Evolutionary conservation across 345 rosid species (phyloP).

Genomic region (Populus pruinosa): DNA sequence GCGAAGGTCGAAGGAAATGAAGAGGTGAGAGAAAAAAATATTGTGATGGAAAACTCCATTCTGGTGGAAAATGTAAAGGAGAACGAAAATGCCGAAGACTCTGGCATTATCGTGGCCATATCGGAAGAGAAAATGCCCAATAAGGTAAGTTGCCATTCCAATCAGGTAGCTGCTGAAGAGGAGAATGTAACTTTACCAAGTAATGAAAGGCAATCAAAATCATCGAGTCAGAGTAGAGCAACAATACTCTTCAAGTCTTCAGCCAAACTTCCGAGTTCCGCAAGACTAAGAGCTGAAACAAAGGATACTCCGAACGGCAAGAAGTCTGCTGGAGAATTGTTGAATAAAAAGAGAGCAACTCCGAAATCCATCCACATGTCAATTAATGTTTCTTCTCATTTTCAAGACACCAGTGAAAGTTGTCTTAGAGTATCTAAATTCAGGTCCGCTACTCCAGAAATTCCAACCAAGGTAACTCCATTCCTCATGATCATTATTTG

Average conservation of each 20-base stretch:
- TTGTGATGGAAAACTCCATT: constrained; percentile 11
- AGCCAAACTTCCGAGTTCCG: constrained; percentile 25
- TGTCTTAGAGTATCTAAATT: constrained; percentile 35
- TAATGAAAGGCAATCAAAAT: constrained; percentile 39
- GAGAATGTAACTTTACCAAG: constrained; percentile 27
- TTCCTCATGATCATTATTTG: constrained; percentile 6
- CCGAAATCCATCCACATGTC: constrained; percentile 46
- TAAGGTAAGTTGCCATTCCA: constrained; percentile 24
- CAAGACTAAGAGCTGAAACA: constrained; percentile 29
- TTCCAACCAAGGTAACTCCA: constrained; percentile 46
- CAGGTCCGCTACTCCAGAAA: constrained; percentile 26
- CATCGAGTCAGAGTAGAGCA: constrained; percentile 23
- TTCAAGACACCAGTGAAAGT: constrained; percentile 31
- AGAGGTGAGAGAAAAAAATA: constrained; percentile 14
- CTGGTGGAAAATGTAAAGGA: constrained; percentile 24
- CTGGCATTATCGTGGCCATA: constrained; percentile 15
- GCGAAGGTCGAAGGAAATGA: constrained; percentile 16
- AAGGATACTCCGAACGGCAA: constrained; percentile 15
- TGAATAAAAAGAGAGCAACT: constrained; percentile 35
- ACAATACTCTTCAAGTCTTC: constrained; percentile 27
- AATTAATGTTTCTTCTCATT: constrained; percentile 37
- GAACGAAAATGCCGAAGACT: constrained; percentile 19
- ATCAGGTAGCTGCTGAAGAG: constrained; percentile 34
- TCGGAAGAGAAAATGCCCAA: constrained; percentile 21
- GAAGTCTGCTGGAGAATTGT: constrained; percentile 22